Percentiles rank a stretch among this genome's conserved stretches.
These are phyloP conservation scores for Tolypocladium ovalisporum DNA, from an alignment of 2,329 filamentous ascomycete species.

Conservation along the genomic window DNA sequence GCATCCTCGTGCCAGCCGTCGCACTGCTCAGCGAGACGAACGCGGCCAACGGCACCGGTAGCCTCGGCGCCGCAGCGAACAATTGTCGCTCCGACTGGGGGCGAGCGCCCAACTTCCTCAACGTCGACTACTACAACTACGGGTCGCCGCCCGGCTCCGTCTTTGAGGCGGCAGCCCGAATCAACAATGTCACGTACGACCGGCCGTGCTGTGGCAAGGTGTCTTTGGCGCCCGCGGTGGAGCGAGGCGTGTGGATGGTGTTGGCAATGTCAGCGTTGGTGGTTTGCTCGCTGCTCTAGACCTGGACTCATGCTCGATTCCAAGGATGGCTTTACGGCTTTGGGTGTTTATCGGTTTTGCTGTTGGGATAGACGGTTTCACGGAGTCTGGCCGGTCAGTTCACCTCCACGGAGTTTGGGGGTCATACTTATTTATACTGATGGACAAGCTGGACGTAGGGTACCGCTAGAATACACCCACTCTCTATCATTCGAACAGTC, in stretches of 20 bases:
- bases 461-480: too few species aligned
- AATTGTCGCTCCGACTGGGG: slow-evolving; percentile 54
- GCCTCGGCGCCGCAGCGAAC: slow-evolving; percentile 51
- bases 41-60: slow-evolving; percentile 50
- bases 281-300: not conserved
- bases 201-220: slow-evolving; percentile 42
- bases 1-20: slow-evolving; percentile 61
- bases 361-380: not conserved
- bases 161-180: slow-evolving; percentile 58
- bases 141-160: slow-evolving; percentile 59
- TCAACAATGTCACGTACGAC: slow-evolving; percentile 64
- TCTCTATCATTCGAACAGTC: too few species aligned
- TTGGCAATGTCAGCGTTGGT: not conserved
- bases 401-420: not conserved
- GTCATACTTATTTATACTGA: not conserved
- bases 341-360: too few species aligned
- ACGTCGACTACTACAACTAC: slow-evolving; percentile 78
- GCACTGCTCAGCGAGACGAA: slow-evolving; percentile 64
- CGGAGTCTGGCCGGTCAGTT: not conserved
- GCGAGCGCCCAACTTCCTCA: slow-evolving; percentile 63
- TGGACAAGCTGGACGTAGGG: not conserved
- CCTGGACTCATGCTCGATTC: not conserved
- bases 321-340: not conserved
- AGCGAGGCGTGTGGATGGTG: not conserved
- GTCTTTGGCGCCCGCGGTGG: slow-evolving; percentile 10